These are phyloP conservation scores for Pichia scutulata DNA, from an alignment of 805 yeast genomes.

Conservation along the genomic window DNA sequence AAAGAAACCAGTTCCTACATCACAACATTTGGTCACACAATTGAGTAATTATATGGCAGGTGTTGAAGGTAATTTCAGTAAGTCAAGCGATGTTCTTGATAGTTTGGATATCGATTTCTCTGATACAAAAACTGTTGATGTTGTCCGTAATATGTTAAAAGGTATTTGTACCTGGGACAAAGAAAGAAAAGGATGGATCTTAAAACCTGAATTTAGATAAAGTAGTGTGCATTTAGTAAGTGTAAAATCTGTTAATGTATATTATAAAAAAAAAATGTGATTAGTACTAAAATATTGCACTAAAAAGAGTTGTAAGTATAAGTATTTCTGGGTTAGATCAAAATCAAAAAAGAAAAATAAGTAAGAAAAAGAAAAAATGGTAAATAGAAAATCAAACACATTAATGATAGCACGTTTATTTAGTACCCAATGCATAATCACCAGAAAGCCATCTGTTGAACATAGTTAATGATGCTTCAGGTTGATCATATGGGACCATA, in stretches of 20 bases:
- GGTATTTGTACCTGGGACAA: constrained; percentile 63
- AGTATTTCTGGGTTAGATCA: background rate
- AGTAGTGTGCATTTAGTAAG: background rate
- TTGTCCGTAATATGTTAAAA: constrained; percentile 60
- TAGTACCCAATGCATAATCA: constrained; percentile 32
- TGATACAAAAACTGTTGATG: constrained; percentile 47
- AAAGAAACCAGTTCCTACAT: constrained; percentile 1
- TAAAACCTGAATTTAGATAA: constrained; percentile 46
- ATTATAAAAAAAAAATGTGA: background rate
- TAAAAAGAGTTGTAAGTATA: background rate
- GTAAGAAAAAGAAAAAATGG: background rate
- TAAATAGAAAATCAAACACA: background rate
- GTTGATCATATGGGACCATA: constrained; percentile 89
- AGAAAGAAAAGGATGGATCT: constrained; percentile 52
- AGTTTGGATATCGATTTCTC: constrained; percentile 28
- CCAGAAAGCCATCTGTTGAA: constrained; percentile 70
- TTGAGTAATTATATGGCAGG: constrained; percentile 24
- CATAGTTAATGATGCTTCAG: constrained; percentile 62
- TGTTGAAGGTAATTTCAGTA: constrained; percentile 24
- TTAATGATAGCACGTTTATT: constrained; percentile 9
- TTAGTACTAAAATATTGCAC: too few species aligned
- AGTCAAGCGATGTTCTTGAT: constrained; percentile 25
- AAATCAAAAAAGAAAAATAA: too few species aligned
- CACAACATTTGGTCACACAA: constrained; percentile 15
- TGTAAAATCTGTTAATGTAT: background rate